Base-by-base conservation (phyloP, 306 rosid genomes). In the Lathyrus tuberosus region DNA sequence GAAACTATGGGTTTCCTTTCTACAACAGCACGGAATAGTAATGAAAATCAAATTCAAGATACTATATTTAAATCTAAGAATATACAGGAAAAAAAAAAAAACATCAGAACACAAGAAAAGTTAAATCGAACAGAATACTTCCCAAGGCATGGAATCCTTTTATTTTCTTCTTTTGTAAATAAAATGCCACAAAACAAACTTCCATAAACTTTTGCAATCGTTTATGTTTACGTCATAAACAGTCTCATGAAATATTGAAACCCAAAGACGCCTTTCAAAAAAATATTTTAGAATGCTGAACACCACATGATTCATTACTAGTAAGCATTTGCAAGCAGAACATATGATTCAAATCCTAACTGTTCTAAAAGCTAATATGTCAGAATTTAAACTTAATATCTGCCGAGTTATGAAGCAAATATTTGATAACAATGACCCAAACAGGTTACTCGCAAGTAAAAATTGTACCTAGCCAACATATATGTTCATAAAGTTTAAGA, bases 121-220 rank as follows among this genome's bases (percentile, higher is more conserved):
- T 26, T n/a, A 68, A 62, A 56, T 62, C 37, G 46, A 72, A 69
- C 18, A 35, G 18, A 44, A 57, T 60, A 61, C 16, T 43, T 43
- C 57, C 26, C 44, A 38, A 57, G 24, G 42, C 74, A 72, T 67
- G 62, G 48, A 69, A 42, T 66, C 46, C 48, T 31, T 28, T 15
- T 38, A 62, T 54, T 30, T 40, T 71, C 35, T 33, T 42, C 30
- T 40, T 71, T 35, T 61, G 62, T 60, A 60, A 61, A 72, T 18
- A 44, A 70, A 72, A 69, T 38, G 41, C 3, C 13, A 30, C 40
- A 61, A 59, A 57, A 30, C 40, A 61, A 59, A 57, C 43, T 63
- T 49, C 43, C 22, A 18, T 26, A 69, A 64, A 33, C 31, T 69
- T 62, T 40, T 43, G 20, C 73, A 68, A 68, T 68, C 35, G 62